Conservation (phyloP, 306 rosid genomes). For the Rubus idaeus region DNA sequence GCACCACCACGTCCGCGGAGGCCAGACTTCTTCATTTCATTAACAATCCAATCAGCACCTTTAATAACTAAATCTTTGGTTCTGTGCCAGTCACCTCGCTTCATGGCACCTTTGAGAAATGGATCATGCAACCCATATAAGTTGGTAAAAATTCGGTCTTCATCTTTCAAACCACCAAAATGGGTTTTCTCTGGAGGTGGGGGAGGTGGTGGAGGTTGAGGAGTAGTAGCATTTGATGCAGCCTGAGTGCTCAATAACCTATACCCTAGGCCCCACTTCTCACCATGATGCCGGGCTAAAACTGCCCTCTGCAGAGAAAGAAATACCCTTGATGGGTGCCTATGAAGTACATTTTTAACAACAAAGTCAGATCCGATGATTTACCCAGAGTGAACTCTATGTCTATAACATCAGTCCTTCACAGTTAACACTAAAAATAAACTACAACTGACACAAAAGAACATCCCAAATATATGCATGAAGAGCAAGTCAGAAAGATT, state of each 20-base stretch:
- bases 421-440: background rate
- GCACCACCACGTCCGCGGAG: slow-evolving; percentile 99
- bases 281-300: slow-evolving; percentile 46
- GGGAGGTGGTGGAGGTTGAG: slow-evolving; percentile 83
- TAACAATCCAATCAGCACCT: slow-evolving; percentile 99
- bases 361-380: slow-evolving; percentile 4
- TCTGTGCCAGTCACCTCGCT: slow-evolving; percentile 90
- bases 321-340: slow-evolving; percentile 74
- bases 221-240: slow-evolving; percentile 49
- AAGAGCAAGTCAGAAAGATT: too few species aligned
- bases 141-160: slow-evolving; percentile 96
- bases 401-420: background rate
- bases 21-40: slow-evolving; percentile 94
- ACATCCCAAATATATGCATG: background rate
- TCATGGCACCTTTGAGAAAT: slow-evolving; percentile 96
- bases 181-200: slow-evolving; percentile 95
- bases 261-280: slow-evolving; percentile 47
- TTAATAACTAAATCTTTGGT: slow-evolving; percentile 89
- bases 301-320: slow-evolving; percentile 52
- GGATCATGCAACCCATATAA: slow-evolving; percentile 93
- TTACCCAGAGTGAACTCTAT: background rate
- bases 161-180: slow-evolving; percentile 94
- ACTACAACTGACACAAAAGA: background rate
- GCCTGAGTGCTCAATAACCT: slow-evolving; percentile 81
- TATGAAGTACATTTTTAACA: slow-evolving; percentile 25